A percentile compares a stretch with the other conserved stretches of the same genome.
These are phyloP conservation scores for Cucumis hystrix DNA, from an alignment of 306 rosid genomes.

Conservation along the genomic window DNA sequence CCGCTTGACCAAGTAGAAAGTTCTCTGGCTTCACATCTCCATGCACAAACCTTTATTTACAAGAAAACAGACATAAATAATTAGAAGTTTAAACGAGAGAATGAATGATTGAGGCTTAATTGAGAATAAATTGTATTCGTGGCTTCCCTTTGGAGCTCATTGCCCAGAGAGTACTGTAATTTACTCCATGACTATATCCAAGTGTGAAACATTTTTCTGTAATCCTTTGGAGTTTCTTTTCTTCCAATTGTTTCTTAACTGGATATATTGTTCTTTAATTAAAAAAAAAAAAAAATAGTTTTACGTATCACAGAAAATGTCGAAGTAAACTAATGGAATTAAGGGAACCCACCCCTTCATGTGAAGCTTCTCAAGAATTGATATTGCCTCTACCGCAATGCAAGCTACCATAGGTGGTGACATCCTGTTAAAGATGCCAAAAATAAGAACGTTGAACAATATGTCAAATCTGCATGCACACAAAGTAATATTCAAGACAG, in stretches of 20 bases:
- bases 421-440: conserved; percentile 47
- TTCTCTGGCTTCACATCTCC: conserved; percentile 97
- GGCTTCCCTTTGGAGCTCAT: background rate
- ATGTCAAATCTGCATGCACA: background rate
- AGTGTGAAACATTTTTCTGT: background rate
- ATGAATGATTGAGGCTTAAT: background rate
- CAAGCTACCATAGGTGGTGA: conserved; percentile 85
- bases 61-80: background rate
- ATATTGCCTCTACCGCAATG: conserved; percentile 91
- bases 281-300: background rate
- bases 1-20: conserved; percentile 88
- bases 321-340: background rate
- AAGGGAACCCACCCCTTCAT: conserved; percentile 55
- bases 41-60: conserved; percentile 63
- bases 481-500: background rate
- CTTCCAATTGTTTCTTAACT: background rate
- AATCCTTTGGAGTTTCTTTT: background rate
- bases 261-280: background rate
- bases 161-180: background rate
- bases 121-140: background rate
- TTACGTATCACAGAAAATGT: background rate
- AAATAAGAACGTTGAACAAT: conserved; percentile 4
- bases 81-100: background rate
- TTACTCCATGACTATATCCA: background rate
- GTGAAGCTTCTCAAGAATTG: conserved; percentile 94